Conservation (phyloP, 345 rosid genomes). For the Hevea brasiliensis region DNA sequence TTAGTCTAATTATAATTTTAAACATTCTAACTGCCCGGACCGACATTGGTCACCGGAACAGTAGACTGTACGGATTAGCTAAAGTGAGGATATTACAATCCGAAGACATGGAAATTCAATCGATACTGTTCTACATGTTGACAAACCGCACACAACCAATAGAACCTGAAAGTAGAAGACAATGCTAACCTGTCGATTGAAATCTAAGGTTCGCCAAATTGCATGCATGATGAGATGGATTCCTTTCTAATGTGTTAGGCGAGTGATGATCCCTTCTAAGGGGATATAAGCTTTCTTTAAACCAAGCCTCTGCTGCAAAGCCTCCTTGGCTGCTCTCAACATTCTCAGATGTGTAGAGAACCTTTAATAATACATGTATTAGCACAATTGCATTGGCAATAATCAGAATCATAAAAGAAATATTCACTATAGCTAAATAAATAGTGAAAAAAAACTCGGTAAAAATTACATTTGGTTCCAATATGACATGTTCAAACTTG, state of each 20-base stretch:
- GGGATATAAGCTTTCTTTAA: slow-evolving; percentile 62
- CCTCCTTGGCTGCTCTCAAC: slow-evolving; percentile 81
- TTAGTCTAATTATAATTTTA: too few relatives aligned
- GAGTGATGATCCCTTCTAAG: slow-evolving; percentile 72
- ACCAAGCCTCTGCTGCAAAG: slow-evolving; percentile 74
- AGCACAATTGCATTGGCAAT: slow-evolving; percentile 7
- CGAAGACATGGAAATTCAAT: not conserved
- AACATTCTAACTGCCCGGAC: too few relatives aligned
- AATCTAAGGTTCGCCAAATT: slow-evolving; percentile 72
- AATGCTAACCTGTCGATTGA: slow-evolving; percentile 73
- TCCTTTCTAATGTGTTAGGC: slow-evolving; percentile 96
- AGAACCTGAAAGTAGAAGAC: not conserved
- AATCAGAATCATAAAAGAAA: not conserved
- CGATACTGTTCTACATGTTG: not conserved
- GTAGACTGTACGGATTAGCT: too few relatives aligned
- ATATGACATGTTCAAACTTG: not conserved
- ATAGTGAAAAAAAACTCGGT: too few relatives aligned
- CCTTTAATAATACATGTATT: too few relatives aligned
- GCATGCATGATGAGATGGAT: slow-evolving; percentile 94
- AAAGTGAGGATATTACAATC: too few relatives aligned
- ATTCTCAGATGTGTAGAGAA: slow-evolving; percentile 72
- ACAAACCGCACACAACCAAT: not conserved
- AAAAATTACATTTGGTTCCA: not conserved
- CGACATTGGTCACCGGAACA: too few relatives aligned
- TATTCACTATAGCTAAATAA: too few relatives aligned